Percentiles rank a stretch among this genome's conserved stretches.
Conservation (phyloP, 352 stramenopile genomes). For the Globisporangium echinulatum region DNA sequence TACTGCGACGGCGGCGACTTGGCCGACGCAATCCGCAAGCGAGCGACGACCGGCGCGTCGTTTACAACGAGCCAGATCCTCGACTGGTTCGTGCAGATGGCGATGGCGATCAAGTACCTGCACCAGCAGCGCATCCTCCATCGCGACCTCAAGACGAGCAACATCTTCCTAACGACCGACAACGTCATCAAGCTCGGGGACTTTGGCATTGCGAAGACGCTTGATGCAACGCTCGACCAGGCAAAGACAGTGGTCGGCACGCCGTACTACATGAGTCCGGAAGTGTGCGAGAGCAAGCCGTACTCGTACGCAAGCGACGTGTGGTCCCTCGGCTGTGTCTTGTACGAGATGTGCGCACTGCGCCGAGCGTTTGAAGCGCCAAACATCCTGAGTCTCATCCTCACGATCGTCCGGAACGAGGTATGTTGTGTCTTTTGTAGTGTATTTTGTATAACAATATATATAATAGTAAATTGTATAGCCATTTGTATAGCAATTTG, state of each 20-base stretch:
- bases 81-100: constrained; percentile 92
- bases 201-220: constrained; percentile 89
- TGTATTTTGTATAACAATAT: constrained; percentile 24
- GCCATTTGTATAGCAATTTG: constrained; percentile 22
- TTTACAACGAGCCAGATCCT: constrained; percentile 63
- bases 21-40: constrained; percentile 51
- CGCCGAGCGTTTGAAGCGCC: constrained; percentile 80
- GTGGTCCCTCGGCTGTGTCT: constrained; percentile 89
- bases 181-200: constrained; percentile 91
- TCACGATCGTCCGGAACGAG: constrained; percentile 83
- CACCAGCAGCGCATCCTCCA: constrained; percentile 89
- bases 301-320: constrained; percentile 92
- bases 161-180: constrained; percentile 84
- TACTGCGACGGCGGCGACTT: constrained; percentile 92
- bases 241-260: constrained; percentile 89
- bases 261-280: constrained; percentile 92
- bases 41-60: constrained; percentile 31
- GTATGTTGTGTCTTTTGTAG: constrained; percentile 16
- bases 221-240: constrained; percentile 79
- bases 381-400: constrained; percentile 78
- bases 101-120: constrained; percentile 92
- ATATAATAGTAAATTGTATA: not conserved
- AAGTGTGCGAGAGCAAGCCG: constrained; percentile 89
- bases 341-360: constrained; percentile 88
- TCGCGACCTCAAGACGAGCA: constrained; percentile 93